phyloP scores from a whole-genome alignment of 495 filamentous ascomycete species.

The Penicillium paradoxum region DNA sequence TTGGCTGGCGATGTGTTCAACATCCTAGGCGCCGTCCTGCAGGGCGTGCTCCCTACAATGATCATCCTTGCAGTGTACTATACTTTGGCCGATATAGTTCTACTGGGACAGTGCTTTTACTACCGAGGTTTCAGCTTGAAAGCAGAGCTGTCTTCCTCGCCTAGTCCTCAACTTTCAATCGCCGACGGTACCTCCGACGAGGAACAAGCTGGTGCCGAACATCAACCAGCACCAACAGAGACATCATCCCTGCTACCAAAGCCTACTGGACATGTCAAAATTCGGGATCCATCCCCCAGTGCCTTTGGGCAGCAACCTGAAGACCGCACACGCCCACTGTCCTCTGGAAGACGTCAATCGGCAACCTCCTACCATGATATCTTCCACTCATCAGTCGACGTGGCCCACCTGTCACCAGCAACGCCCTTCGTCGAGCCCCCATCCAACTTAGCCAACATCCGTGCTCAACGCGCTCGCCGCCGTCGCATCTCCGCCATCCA shows the following conservation, averaged over 20 bases:
- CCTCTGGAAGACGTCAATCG: constrained; percentile 23
- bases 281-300: constrained; percentile 5
- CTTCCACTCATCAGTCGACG: constrained; percentile 40
- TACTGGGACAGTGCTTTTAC: constrained; percentile 87
- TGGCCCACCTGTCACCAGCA: constrained; percentile 73
- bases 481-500: constrained; percentile 47
- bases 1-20: constrained; percentile 94
- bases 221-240: constrained; percentile 25
- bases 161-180: constrained; percentile 12
- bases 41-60: constrained; percentile 95
- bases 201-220: constrained; percentile 11
- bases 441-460: constrained; percentile 2
- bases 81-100: constrained; percentile 84
- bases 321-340: constrained; percentile 4
- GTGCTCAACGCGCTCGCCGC: constrained; percentile 16
- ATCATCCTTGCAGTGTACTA: constrained; percentile 93
- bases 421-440: constrained; percentile 58
- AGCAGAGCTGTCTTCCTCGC: constrained; percentile 42
- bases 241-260: constrained; percentile 29
- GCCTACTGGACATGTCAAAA: constrained; percentile 17
- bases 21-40: constrained; percentile 85
- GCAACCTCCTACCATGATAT: constrained; percentile 30
- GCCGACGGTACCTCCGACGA: constrained; percentile 10
- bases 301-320: constrained; percentile 6
- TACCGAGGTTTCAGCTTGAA: constrained; percentile 77